Base-by-base conservation (phyloP, 202 grass and related monocot genomes). In the Zizania palustris region DNA sequence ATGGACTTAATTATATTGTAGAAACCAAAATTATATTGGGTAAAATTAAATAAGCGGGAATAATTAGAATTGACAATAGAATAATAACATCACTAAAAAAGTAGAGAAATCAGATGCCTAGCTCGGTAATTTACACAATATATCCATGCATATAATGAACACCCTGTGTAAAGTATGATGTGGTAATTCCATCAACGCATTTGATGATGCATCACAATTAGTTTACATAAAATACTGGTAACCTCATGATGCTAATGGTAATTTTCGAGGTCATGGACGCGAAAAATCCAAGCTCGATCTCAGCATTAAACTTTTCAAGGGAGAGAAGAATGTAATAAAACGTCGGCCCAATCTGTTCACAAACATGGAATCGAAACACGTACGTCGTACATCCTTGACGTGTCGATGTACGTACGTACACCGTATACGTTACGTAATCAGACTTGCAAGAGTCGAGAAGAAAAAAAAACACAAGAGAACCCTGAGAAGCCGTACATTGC, bases 161-260 rank as follows among this genome's bases (percentile, higher is more conserved):
- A 64, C 9, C 14, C 6, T 69, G 33, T 50, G 5, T 6, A 51
- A 19, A 5, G 5, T 51, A 51, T 6, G n/a, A 14, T 22, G 7
- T 11, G 14, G 4, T 45, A 33, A 5, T 11, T 10, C 15, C 3
- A 22, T 45, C 40, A 59, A 49, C n/a, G n/a, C 10, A 76, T 28
- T 20, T 22, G 5, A 16, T 28, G 28, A 28, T 16, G 6, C 51
- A 40, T 65, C 7, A 55, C 51, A 0, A 55, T 43, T 67, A 72
- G 3, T 66, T 54, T 14, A 72, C 85, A 77, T 82, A 65, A 87
- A 87, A 87, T 86, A 86, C 49, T 67, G 51, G 16, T 46, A 1
- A 3, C 7, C n/a, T n/a, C n/a, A n/a, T 36, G 58, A 34, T 58
- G 33, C 33, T 5, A 45, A 65, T 59, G 21, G 21, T 33, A 15